phyloP scores from a whole-genome alignment of 352 stramenopile genomes.

The Pythium rhizo-oryzae region DNA sequence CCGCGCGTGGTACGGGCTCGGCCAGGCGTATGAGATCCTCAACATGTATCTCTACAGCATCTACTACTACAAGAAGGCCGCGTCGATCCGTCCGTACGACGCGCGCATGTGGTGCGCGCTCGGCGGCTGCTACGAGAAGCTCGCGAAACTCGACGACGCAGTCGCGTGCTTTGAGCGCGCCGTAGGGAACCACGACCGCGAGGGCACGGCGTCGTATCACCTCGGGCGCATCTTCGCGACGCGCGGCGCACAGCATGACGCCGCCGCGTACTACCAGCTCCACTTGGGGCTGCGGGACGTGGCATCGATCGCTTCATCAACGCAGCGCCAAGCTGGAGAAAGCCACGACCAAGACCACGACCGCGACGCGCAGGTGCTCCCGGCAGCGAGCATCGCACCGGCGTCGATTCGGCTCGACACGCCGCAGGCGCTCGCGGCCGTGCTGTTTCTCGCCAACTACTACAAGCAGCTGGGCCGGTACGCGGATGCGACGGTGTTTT shows the following conservation, averaged over 20 bases:
- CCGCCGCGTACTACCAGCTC: slow-evolving; percentile 75
- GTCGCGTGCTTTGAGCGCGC: slow-evolving; percentile 77
- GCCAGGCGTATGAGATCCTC: slow-evolving; percentile 98
- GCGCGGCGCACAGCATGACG: slow-evolving; percentile 54
- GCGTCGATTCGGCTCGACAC: slow-evolving; percentile 58
- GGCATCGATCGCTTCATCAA: slow-evolving; percentile 14
- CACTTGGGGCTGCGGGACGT: slow-evolving; percentile 56
- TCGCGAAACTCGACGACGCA: slow-evolving; percentile 69
- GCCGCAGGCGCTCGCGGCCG: slow-evolving; percentile 57
- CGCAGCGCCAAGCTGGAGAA: not conserved
- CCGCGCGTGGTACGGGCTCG: slow-evolving; percentile 98
- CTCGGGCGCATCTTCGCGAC: slow-evolving; percentile 59
- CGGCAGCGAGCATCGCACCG: slow-evolving; percentile 24
- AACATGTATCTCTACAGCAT: slow-evolving; percentile 98
- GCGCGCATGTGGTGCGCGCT: slow-evolving; percentile 98
- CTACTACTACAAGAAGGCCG: slow-evolving; percentile 98
- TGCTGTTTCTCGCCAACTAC: slow-evolving; percentile 83
- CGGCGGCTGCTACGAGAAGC: slow-evolving; percentile 84
- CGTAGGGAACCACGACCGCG: slow-evolving; percentile 74
- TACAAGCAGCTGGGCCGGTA: slow-evolving; percentile 75
- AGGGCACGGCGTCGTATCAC: slow-evolving; percentile 76
- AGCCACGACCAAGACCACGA: slow-evolving; percentile 5
- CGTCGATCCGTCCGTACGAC: slow-evolving; percentile 95
- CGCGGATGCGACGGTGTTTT: slow-evolving; percentile 62
- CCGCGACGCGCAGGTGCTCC: not conserved